Evolutionary conservation across 441 rosid genomes (phyloP).

Genomic region (Pelargonium citronellum): DNA sequence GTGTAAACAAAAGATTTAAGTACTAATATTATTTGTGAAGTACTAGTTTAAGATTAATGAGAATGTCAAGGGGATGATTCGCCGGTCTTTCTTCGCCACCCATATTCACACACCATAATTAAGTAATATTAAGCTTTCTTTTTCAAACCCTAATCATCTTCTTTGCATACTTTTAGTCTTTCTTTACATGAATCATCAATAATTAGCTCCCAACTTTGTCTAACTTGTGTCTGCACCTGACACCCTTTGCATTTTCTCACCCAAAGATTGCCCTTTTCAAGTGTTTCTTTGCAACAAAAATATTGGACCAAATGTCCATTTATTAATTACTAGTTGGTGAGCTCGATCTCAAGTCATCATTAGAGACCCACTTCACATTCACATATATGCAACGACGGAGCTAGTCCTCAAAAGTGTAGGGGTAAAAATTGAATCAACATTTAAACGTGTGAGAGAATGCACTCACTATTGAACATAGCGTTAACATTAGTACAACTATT

Average conservation of each 20-base stretch:
- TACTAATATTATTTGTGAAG: no score
- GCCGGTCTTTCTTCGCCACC: conserved; percentile 37
- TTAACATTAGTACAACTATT: no score
- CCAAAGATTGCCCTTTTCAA: not conserved
- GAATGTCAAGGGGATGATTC: conserved; percentile 50
- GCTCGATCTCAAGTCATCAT: no score
- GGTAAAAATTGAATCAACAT: no score
- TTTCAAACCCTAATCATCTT: conserved; percentile 4
- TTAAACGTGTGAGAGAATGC: no score
- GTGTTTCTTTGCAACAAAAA: not conserved
- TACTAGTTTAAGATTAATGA: conserved; percentile 19
- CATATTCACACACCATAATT: conserved; percentile 41
- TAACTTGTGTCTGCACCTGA: conserved; percentile 14
- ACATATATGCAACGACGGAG: no score
- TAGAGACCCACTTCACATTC: no score
- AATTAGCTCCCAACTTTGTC: conserved; percentile 31
- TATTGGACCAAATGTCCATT: not conserved
- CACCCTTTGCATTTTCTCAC: conserved; percentile 4
- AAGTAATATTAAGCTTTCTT: conserved; percentile 27
- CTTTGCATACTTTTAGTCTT: conserved; percentile 12
- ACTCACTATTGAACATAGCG: no score
- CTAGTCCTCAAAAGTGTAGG: no score
- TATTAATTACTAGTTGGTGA: no score
- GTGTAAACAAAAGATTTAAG: no score
- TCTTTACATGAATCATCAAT: conserved; percentile 28